Evolutionary conservation across 805 yeast genomes (phyloP), one percentile per base, ranked within the genome.

Genomic region (Saturnispora mendoncae): DNA sequence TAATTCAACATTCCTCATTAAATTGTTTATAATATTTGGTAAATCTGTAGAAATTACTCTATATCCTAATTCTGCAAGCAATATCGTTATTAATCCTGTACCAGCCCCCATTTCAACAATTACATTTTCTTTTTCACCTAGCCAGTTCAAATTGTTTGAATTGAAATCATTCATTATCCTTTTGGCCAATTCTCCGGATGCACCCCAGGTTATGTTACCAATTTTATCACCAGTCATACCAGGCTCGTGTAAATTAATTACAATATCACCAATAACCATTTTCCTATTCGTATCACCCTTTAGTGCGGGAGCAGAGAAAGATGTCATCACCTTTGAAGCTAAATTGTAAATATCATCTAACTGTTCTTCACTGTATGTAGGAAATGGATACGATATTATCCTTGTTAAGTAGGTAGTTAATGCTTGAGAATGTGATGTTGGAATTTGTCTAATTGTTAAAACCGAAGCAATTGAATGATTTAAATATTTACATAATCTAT

Each of bases 161-260:
- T 36, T 20, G 2, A 46, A 37, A n/a, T 47, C 32, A 8, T 56
- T 50, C 5, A 69, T 57, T 3, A 85, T 56, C 20, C 82, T 60
- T 26, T 70, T 64, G 3, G 92, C 71, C 19, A 92, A 62, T 5
- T 85, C 69, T 20, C 83, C 62, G 0, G 97, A 77, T 0, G 97
- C 83, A 0, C 97, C 98, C 98, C 98, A 90, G 0, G 98, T 90
- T 47, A 90, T 86, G 57, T 86, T 68, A 0, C 98, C 98, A 18
- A 92, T 63, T 46, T 81, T 83, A 59, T 92, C 98, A 29, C 77
- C 74, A 0, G 96, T 84, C 46, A 90, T 64, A 0, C 94, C 77
- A 0, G 97, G 97, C 54, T 90, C 98, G 44, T 69, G 68, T 23
- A 90, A 59, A 2, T 18, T 34, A 12, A 40, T 34, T 19, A 47